Evolutionary conservation across 495 filamentous ascomycete species (phyloP).

Genomic region (Penicillium psychrofluorescens): DNA sequence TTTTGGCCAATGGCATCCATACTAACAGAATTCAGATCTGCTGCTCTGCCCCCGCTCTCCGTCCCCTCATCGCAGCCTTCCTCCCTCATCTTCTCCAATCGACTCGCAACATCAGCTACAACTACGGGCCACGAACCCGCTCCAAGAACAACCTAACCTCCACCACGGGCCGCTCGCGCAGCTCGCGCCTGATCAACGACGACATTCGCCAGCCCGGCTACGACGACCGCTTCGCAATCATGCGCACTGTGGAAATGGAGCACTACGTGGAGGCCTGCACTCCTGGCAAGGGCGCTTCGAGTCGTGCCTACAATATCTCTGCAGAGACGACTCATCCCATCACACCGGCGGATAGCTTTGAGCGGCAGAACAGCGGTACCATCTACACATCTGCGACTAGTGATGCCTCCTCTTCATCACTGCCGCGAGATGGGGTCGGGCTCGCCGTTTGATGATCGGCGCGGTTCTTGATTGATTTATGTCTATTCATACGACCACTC

Average conservation of each 20-base stretch:
- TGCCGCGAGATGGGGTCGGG: not conserved
- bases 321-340: slow-evolving; percentile 9
- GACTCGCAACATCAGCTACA: slow-evolving; percentile 11
- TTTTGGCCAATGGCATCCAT: not conserved
- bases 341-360: slow-evolving; percentile 9
- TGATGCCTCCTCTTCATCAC: slow-evolving; percentile 8
- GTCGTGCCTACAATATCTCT: slow-evolving; percentile 6
- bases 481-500: too few relatives aligned
- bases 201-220: slow-evolving; percentile 4
- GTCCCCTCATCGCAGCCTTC: slow-evolving; percentile 43
- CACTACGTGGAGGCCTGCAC: slow-evolving; percentile 19
- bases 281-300: slow-evolving; percentile 7
- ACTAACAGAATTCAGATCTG: slow-evolving; percentile 34
- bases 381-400: slow-evolving; percentile 16
- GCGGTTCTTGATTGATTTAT: not conserved
- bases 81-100: slow-evolving; percentile 32
- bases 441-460: not conserved
- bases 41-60: slow-evolving; percentile 47
- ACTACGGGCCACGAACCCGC: slow-evolving; percentile 13
- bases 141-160: slow-evolving; percentile 17
- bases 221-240: slow-evolving; percentile 17
- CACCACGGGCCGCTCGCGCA: slow-evolving; percentile 15
- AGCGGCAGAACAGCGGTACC: slow-evolving; percentile 10
- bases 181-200: slow-evolving; percentile 1
- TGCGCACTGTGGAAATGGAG: slow-evolving; percentile 30